Conservation (phyloP, 2,329 filamentous ascomycete genomes). For the Parafenestella ontariensis region DNA sequence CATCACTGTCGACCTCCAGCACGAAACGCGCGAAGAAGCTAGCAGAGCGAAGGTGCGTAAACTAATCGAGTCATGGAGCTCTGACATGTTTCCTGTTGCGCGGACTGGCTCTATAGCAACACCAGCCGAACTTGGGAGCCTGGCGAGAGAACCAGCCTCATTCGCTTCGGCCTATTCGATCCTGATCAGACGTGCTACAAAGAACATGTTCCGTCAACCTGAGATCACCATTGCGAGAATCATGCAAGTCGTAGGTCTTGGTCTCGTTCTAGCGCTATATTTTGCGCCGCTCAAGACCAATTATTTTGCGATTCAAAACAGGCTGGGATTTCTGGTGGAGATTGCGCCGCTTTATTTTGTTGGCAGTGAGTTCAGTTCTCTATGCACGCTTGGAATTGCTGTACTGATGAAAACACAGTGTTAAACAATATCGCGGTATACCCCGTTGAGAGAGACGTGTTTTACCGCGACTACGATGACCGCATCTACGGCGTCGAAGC, state of each 20-base stretch:
- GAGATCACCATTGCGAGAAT: conserved; percentile 45
- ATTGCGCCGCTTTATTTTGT: conserved; percentile 75
- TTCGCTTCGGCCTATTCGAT: conserved; percentile 71
- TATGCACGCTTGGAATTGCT: background rate
- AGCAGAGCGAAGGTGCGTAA: conserved; percentile 68
- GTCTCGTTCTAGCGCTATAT: conserved; percentile 53
- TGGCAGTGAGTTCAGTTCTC: conserved; percentile 56
- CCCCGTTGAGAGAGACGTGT: conserved; percentile 74
- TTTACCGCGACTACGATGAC: conserved; percentile 79
- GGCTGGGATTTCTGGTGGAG: conserved; percentile 76
- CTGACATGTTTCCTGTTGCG: conserved; percentile 33
- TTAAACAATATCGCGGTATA: conserved; percentile 80
- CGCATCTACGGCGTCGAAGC: conserved; percentile 73
- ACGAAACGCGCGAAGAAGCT: conserved; percentile 66
- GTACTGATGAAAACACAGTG: conserved; percentile 52
- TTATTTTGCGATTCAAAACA: conserved; percentile 74
- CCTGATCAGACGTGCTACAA: conserved; percentile 69
- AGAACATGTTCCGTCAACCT: conserved; percentile 62
- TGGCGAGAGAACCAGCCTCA: conserved; percentile 68
- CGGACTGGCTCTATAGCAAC: conserved; percentile 59
- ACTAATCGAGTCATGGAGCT: conserved; percentile 67
- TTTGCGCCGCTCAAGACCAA: conserved; percentile 74
- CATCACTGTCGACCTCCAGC: conserved; percentile 77
- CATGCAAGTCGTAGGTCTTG: conserved; percentile 49
- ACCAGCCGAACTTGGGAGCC: conserved; percentile 74